These are phyloP conservation scores for Stephania japonica DNA, from an alignment of 164 flowering plant species.

Conservation along the genomic window DNA sequence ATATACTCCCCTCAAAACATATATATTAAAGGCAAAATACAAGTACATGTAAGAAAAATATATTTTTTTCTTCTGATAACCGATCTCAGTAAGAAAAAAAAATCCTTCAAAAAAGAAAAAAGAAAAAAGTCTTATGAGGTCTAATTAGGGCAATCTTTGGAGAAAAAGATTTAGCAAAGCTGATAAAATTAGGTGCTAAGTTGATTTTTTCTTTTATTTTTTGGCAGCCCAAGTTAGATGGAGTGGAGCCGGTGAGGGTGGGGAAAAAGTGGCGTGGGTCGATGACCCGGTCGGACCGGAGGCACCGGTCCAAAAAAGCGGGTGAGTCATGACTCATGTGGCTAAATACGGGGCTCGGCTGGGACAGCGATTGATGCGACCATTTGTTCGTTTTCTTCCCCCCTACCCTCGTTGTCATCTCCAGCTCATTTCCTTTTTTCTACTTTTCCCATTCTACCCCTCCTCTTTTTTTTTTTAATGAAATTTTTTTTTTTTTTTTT, in stretches of 20 bases:
- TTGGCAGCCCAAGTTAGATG: background rate
- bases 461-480: background rate
- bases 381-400: conserved; percentile 16
- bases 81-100: too few species aligned
- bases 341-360: background rate
- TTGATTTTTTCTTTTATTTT: background rate
- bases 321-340: conserved; percentile 13
- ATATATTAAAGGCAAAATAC: too few species aligned
- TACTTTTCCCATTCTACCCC: background rate
- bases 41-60: too few species aligned
- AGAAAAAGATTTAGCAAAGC: background rate
- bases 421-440: background rate
- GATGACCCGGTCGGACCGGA: background rate
- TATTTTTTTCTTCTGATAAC: too few species aligned
- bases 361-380: conserved; percentile 21
- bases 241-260: background rate
- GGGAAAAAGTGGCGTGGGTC: background rate
- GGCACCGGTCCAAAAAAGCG: conserved; percentile 3
- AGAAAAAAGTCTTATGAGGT: too few species aligned
- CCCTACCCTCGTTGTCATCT: conserved; percentile 7
- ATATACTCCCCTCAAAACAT: too few species aligned
- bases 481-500: background rate
- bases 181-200: too few species aligned
- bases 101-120: too few species aligned
- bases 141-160: too few species aligned